phyloP scores from a whole-genome alignment of 306 rosid species.

The Corylus americana region DNA sequence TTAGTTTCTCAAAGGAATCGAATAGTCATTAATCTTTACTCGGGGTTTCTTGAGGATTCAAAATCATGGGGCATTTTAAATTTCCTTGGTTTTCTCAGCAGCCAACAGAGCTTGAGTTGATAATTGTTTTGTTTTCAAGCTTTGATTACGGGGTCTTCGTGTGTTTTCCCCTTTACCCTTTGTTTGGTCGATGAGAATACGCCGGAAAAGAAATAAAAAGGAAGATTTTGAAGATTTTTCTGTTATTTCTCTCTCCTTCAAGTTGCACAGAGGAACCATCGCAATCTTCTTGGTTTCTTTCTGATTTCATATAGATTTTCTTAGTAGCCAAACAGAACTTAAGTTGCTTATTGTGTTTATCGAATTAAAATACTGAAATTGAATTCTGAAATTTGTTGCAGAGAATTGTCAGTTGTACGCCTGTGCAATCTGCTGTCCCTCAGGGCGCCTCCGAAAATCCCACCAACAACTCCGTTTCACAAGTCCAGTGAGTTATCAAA shows the following conservation, averaged over 20 bases:
- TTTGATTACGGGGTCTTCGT: neutral
- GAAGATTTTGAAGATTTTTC: neutral
- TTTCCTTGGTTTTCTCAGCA: conserved; percentile 9
- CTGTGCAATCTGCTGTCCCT: conserved; percentile 42
- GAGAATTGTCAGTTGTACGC: conserved; percentile 41
- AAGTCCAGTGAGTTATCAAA: conserved; percentile 49
- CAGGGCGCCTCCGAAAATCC: conserved; percentile 37
- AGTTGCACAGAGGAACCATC: neutral
- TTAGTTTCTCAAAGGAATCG: neutral
- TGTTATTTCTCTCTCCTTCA: neutral
- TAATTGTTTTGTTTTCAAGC: conserved; percentile 1
- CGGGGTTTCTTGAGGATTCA: neutral
- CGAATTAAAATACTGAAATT: neutral
- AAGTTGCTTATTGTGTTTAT: neutral
- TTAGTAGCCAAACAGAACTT: conserved; percentile 29
- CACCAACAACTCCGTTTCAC: conserved; percentile 20
- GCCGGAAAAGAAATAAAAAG: too few relatives aligned
- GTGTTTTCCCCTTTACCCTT: neutral
- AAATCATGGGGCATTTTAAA: neutral
- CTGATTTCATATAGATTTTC: neutral
- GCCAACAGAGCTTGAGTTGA: conserved; percentile 28
- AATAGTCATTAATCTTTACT: neutral
- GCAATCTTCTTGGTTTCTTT: neutral
- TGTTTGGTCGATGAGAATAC: too few relatives aligned
- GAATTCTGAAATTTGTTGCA: conserved; percentile 33